phyloP scores from a whole-genome alignment of 192 early-diverging fungal genomes.

The Coemansia sp. region DNA sequence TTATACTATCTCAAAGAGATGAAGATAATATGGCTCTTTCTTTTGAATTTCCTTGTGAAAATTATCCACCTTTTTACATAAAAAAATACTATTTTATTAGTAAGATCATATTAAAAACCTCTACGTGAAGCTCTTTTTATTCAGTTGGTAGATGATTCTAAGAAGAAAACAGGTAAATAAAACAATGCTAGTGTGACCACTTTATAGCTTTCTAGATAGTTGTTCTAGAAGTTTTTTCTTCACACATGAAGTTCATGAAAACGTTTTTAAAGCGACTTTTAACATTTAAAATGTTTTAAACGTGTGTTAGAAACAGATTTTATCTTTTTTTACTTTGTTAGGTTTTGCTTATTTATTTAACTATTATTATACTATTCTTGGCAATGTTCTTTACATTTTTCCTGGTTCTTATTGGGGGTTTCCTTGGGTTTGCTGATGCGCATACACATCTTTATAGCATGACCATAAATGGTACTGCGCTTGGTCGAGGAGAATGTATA shows the following conservation, averaged over 20 bases:
- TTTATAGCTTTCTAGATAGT: not conserved
- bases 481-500: constrained; percentile 15
- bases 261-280: not conserved
- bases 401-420: not conserved
- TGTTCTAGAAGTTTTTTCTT: not conserved
- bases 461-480: not conserved
- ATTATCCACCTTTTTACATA: no score
- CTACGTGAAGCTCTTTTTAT: not conserved
- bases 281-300: no score
- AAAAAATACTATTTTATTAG: no score
- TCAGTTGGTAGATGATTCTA: not conserved
- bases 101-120: no score
- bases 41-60: no score
- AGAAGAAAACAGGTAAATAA: not conserved
- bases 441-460: not conserved
- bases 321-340: no score
- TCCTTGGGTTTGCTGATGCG: not conserved
- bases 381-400: not conserved
- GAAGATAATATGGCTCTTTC: no score
- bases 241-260: not conserved
- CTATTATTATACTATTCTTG: no score
- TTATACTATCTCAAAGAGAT: no score
- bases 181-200: not conserved
- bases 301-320: no score
- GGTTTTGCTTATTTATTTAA: no score